phyloP scores from a whole-genome alignment of 345 rosid species.

The Salix arbutifolia region DNA sequence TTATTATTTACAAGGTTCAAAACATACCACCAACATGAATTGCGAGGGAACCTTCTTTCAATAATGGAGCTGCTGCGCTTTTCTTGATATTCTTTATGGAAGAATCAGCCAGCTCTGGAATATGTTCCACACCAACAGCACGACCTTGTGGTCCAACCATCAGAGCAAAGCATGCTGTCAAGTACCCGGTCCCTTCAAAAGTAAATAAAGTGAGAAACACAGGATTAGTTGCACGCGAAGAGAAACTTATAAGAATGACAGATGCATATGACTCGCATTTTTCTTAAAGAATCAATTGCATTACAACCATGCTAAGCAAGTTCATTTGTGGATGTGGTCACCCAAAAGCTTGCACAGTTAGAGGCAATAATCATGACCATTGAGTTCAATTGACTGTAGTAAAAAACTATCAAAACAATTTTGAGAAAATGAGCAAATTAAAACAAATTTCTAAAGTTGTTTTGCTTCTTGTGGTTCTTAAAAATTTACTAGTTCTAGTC shows the following conservation, averaged over 20 bases:
- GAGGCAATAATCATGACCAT: background rate
- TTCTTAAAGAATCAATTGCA: background rate
- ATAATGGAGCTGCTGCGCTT: slow-evolving; percentile 65
- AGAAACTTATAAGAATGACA: background rate
- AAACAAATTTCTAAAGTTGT: background rate
- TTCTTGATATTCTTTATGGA: slow-evolving; percentile 66
- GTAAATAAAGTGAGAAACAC: background rate
- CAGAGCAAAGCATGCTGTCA: slow-evolving; percentile 86
- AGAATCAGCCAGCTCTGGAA: slow-evolving; percentile 62
- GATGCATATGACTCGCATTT: background rate
- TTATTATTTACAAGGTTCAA: background rate
- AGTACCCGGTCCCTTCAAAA: slow-evolving; percentile 77
- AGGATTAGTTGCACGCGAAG: background rate
- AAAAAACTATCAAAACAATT: background rate
- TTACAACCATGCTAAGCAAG: background rate
- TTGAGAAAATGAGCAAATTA: background rate
- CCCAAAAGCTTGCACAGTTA: background rate
- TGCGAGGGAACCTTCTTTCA: slow-evolving; percentile 69
- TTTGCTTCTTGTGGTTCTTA: background rate
- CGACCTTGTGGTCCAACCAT: slow-evolving; percentile 91
- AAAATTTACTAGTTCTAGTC: background rate
- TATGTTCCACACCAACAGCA: slow-evolving; percentile 89
- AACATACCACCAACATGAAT: slow-evolving; percentile 77
- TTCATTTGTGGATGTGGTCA: background rate
- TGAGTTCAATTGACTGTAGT: background rate